Evolutionary conservation across 2,329 filamentous ascomycete species (phyloP).

Genomic region (Canariomyces notabilis): DNA sequence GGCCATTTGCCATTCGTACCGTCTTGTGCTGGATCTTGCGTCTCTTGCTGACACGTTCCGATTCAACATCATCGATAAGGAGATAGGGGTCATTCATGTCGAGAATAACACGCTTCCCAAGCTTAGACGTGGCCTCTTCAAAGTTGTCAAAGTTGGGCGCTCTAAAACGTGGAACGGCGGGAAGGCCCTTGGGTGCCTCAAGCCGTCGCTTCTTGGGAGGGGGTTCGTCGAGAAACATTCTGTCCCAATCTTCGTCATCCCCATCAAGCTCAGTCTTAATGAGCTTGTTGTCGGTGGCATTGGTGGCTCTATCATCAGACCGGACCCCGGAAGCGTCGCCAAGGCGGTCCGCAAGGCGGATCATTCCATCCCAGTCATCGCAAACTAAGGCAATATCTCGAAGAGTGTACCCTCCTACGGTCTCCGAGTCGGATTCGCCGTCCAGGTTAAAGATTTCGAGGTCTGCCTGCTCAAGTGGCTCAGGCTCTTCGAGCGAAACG

Average conservation of each 20-base stretch:
- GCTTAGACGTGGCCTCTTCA: slow-evolving; percentile 63
- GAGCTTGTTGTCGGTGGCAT: slow-evolving; percentile 22
- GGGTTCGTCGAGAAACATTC: slow-evolving; percentile 52
- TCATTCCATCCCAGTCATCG: slow-evolving; percentile 73
- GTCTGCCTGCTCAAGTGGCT: slow-evolving; percentile 38
- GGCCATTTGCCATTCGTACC: slow-evolving; percentile 63
- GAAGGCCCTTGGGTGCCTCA: slow-evolving; percentile 48
- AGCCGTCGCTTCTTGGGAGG: slow-evolving; percentile 58
- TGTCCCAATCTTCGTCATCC: slow-evolving; percentile 59
- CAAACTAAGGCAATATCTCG: slow-evolving; percentile 81
- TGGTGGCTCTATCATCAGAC: slow-evolving; percentile 4
- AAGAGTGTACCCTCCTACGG: slow-evolving; percentile 68
- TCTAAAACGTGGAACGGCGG: slow-evolving; percentile 53
- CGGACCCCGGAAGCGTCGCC: slow-evolving; percentile 11
- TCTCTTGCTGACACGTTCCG: slow-evolving; percentile 58
- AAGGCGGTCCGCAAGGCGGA: slow-evolving; percentile 41
- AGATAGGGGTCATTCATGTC: slow-evolving; percentile 87
- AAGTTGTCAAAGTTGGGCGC: slow-evolving; percentile 78
- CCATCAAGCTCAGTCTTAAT: slow-evolving; percentile 42
- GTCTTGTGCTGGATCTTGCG: slow-evolving; percentile 51
- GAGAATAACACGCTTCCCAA: slow-evolving; percentile 73
- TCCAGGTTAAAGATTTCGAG: slow-evolving; percentile 37
- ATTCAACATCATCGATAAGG: slow-evolving; percentile 71
- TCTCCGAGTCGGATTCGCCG: slow-evolving; percentile 54
- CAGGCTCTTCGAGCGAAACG: slow-evolving; percentile 39